phyloP scores from a whole-genome alignment of 768 basidiomycete genomes.

The Lactarius trivialis region DNA sequence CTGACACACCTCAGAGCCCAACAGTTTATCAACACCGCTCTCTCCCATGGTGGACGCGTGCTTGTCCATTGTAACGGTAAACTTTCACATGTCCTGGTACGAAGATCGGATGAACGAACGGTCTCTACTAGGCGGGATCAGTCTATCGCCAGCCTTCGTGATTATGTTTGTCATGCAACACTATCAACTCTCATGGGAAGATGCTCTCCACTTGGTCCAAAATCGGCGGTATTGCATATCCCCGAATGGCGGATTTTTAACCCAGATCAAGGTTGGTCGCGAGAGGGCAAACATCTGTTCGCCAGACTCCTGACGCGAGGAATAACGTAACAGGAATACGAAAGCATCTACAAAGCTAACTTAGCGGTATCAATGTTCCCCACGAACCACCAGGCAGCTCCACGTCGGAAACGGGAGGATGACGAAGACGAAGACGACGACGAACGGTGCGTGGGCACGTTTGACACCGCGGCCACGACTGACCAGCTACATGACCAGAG shows the following conservation, averaged over 20 bases:
- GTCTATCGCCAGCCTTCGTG: constrained; percentile 80
- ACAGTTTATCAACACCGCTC: constrained; percentile 65
- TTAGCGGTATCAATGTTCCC: constrained; percentile 61
- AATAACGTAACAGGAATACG: constrained; percentile 62
- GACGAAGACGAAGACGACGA: constrained; percentile 62
- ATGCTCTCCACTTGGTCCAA: constrained; percentile 82
- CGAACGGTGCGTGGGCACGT: constrained; percentile 28
- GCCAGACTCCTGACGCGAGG: constrained; percentile 1
- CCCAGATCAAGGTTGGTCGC: constrained; percentile 73
- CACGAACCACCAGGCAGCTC: constrained; percentile 37
- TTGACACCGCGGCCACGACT: background rate
- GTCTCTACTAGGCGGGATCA: constrained; percentile 62
- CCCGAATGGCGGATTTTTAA: constrained; percentile 86
- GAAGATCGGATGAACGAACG: background rate
- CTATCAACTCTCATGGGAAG: constrained; percentile 77
- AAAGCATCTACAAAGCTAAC: constrained; percentile 82
- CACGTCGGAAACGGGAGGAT: constrained; percentile 57
- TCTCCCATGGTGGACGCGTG: constrained; percentile 61
- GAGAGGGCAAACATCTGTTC: background rate
- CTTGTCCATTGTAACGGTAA: constrained; percentile 87
- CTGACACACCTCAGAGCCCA: constrained; percentile 48
- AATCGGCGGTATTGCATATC: constrained; percentile 91
- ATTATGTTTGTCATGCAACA: constrained; percentile 93
- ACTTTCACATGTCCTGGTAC: constrained; percentile 18
- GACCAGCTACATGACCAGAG: constrained; percentile 24